Conservation (phyloP, 306 rosid genomes). For the Trichosanthes cucumerina region DNA sequence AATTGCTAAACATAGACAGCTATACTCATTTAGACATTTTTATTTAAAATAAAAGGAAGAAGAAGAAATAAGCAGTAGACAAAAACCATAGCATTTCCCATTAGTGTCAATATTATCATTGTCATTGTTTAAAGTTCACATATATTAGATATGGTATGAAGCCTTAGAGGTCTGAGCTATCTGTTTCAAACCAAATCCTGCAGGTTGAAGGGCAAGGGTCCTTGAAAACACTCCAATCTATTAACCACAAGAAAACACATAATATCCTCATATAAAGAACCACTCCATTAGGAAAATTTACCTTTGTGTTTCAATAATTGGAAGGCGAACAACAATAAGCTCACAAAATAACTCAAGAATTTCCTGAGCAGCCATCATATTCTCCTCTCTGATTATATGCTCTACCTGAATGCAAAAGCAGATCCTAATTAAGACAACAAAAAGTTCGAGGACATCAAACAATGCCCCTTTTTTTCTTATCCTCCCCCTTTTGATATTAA, state of each 20-base stretch:
- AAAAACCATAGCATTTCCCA: not conserved
- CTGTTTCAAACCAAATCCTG: not conserved
- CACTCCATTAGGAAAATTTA: conserved; percentile 6
- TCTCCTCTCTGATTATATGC: conserved; percentile 92
- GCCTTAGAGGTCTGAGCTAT: not conserved
- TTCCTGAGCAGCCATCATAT: conserved; percentile 98
- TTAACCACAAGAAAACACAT: not conserved
- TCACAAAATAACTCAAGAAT: conserved; percentile 74
- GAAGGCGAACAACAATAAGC: conserved; percentile 81
- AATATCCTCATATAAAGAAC: not conserved
- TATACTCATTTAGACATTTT: not conserved
- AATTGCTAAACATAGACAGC: not conserved
- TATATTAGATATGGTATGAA: not conserved
- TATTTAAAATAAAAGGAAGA: not conserved
- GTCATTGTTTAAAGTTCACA: not conserved
- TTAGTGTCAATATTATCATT: not conserved
- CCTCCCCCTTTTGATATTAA: not conserved
- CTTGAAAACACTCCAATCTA: not conserved
- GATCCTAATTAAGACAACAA: not conserved
- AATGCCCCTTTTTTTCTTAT: not conserved
- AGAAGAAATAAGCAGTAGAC: not conserved
- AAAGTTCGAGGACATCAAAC: not conserved
- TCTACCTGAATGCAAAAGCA: conserved; percentile 54
- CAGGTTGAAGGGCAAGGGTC: not conserved
- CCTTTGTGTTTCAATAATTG: conserved; percentile 86